Base-by-base conservation (phyloP, 2,329 filamentous ascomycete species). In the Xylaria sp. region DNA sequence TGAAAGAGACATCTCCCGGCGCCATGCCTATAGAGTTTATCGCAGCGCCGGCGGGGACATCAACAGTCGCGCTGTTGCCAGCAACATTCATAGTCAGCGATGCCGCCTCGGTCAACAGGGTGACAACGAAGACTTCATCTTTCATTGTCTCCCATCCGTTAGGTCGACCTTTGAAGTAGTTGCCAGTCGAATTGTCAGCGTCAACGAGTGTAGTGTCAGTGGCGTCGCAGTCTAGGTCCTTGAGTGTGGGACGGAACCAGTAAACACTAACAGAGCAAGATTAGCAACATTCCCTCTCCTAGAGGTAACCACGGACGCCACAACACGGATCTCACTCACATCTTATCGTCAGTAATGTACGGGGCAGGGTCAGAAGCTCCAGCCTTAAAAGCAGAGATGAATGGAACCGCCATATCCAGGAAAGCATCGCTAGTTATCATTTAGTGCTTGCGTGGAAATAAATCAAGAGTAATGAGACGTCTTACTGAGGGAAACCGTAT, bases 191-290 rank as follows among this genome's bases (percentile, higher is more conserved):
- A 66, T 85, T 84, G 72, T 83, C 81, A 44, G 44, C 80, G 12
- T 77, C 76, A 23, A 78, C 80, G 70, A 82, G 80, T 0, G 84
- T 85, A 0, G 83, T 86, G 72, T 87, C 85, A 16, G 85, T 87
- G 5, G 82, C 75, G 66, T 86, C 84, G 75, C 86, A 88, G 74
- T 85, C 74, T 40, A 85, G 73, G 12, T 71, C 67, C 68, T 80
- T 83, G 0, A 82, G 81, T 1, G 83, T 85, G 1, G 84, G 85
- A 1, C 86, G 82, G 76, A 86, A 88, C 86, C 86, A 88, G 79
- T 88, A 88, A 13, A 69, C 66, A 35, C 66, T 60, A 59, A 29
- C 16, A 48, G 21, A n/a, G n/a, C 0, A n/a, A 42, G 23, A n/a
- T 59, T 23, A 57, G 48, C 37, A 9, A 9, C 18, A 23, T 16